Evolutionary conservation across 208 protist genomes (phyloP), one percentile per base, ranked within the genome.

Genomic region (Strigomonas oncopelti): DNA sequence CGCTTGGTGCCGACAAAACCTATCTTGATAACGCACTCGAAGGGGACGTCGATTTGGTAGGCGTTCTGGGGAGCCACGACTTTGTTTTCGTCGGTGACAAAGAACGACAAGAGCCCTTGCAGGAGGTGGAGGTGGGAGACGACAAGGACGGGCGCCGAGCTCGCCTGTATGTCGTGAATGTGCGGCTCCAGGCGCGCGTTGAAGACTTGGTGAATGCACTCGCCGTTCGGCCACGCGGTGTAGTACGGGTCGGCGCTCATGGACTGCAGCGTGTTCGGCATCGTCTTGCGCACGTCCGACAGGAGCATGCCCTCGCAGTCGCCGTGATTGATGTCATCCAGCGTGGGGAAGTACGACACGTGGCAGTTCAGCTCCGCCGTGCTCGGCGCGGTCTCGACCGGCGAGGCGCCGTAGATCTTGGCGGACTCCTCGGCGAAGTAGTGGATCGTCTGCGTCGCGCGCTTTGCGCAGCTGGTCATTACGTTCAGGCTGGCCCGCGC

Each of bases 81-180:
- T 18, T 73, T 80, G 52, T 80, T 83, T 56, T 84, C 83, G 11
- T 89, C 79, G 18, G 87, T 88, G n/a, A 91, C 85, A 74, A 93
- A 95, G 73, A 90, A 95, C 4, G 90, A 88, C 66, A 91, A 90
- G 22, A 95, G 77, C 0, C 90, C 90, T 62, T 95, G 90, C 31
- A 95, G 71, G 18, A 95, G 73, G 25, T 79, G 75, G 48, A 90
- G 61, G 74, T 95, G 90, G 5, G 90, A 93, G 42, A 87, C 80
- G 0, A 95, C 87, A 9, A 95, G 78, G 61, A 95, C 81, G 0
- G 87, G 85, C 2, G 74, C 71, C 25, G 73, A 76, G 72, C 85
- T 93, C 7, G 87, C 90, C 62, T 95, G 90, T 52, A 95, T 93
- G 67, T 95, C 90, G 64, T 95, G 90, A 63, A 95, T 95, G 63